A percentile compares a stretch with the other conserved stretches of the same genome.
Conservation (phyloP, 306 rosid genomes). For the Citrullus amarus region DNA sequence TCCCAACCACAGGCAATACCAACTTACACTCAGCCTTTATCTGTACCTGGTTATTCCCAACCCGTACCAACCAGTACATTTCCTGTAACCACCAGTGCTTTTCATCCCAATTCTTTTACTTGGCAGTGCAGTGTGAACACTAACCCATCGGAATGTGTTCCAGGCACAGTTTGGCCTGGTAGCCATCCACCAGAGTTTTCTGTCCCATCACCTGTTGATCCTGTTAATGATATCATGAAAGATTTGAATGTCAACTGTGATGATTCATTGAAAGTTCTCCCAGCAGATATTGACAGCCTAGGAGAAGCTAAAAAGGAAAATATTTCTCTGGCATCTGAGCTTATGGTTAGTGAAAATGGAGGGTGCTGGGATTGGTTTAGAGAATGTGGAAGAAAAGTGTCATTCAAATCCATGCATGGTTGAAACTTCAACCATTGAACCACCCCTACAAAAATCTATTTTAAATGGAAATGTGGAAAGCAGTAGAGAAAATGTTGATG, state of each 20-base stretch:
- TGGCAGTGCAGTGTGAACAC: conserved; percentile 76
- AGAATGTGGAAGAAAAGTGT: conserved; percentile 43
- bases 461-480: conserved; percentile 20
- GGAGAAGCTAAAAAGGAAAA: conserved; percentile 39
- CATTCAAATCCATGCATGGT: conserved; percentile 22
- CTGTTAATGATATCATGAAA: conserved; percentile 30
- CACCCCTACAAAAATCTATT: conserved; percentile 18
- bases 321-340: conserved; percentile 24
- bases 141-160: conserved; percentile 48
- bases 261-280: conserved; percentile 37
- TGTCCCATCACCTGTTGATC: conserved; percentile 58
- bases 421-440: conserved; percentile 30
- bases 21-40: conserved; percentile 58
- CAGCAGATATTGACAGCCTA: conserved; percentile 32
- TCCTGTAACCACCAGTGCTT: conserved; percentile 54
- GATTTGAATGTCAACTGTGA: conserved; percentile 35
- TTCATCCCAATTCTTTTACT: conserved; percentile 68
- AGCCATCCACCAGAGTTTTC: conserved; percentile 75
- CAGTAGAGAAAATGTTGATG: conserved; percentile 41
- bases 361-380: conserved; percentile 26
- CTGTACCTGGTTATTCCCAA: conserved; percentile 15
- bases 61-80: conserved; percentile 49
- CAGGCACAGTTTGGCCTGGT: conserved; percentile 61
- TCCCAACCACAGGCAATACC: conserved; percentile 56
- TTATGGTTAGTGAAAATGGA: conserved; percentile 25